These are phyloP conservation scores for Phylloporus arenicola DNA, from an alignment of 768 basidiomycete genomes.

Conservation along the genomic window DNA sequence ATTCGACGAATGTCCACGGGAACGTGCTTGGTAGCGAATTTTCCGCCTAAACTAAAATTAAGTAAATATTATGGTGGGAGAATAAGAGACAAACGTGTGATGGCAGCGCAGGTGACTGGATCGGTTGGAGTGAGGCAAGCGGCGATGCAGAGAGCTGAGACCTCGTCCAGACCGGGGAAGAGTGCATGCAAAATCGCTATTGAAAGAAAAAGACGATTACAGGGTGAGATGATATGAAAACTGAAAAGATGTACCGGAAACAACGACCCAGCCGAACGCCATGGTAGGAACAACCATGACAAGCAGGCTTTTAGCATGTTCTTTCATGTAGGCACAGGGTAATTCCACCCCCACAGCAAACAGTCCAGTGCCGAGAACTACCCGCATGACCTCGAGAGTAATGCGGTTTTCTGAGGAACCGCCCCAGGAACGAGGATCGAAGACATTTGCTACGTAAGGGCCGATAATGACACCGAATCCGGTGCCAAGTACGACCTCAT, in stretches of 20 bases:
- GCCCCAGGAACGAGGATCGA: slow-evolving; percentile 84
- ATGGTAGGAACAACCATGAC: slow-evolving; percentile 77
- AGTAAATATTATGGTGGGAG: background rate
- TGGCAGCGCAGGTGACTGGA: slow-evolving; percentile 85
- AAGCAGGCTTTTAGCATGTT: slow-evolving; percentile 67
- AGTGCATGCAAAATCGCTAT: slow-evolving; percentile 62
- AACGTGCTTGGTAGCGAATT: slow-evolving; percentile 64
- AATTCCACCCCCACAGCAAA: slow-evolving; percentile 96
- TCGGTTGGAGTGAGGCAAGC: slow-evolving; percentile 93
- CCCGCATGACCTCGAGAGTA: slow-evolving; percentile 81
- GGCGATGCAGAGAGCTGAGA: slow-evolving; percentile 79
- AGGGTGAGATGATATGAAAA: background rate
- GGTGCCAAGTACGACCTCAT: slow-evolving; percentile 91
- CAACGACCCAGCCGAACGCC: slow-evolving; percentile 80
- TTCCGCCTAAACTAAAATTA: slow-evolving; percentile 47
- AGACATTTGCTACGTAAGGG: slow-evolving; percentile 63
- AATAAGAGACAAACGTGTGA: slow-evolving; percentile 47
- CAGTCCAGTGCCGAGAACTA: slow-evolving; percentile 86
- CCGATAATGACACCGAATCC: slow-evolving; percentile 57
- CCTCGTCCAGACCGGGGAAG: slow-evolving; percentile 65
- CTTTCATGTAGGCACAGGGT: slow-evolving; percentile 75
- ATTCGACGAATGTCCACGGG: slow-evolving; percentile 73
- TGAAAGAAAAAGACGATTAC: background rate
- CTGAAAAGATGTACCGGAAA: slow-evolving; percentile 46
- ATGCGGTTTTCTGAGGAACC: slow-evolving; percentile 47